Evolutionary conservation across 306 rosid genomes (phyloP).

Genomic region (Geum urbanum): DNA sequence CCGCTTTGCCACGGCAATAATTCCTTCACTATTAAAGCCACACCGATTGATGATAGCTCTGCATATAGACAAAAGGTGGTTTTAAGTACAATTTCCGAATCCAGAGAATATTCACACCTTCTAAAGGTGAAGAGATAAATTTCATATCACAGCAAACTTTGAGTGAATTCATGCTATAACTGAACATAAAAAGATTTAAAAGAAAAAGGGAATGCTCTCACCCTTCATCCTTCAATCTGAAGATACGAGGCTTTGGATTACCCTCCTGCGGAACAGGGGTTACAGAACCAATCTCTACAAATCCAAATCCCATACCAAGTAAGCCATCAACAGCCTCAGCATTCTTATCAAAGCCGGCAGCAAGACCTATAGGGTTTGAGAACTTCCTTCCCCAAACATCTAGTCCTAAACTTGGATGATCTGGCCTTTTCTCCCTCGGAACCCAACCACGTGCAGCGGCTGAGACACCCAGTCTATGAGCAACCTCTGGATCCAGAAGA

Average conservation of each 20-base stretch:
- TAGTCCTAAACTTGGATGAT: conserved; percentile 59
- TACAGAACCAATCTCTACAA: conserved; percentile 95
- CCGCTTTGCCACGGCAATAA: conserved; percentile 93
- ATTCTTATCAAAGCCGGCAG: conserved; percentile 97
- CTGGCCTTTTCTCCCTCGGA: conserved; percentile 92
- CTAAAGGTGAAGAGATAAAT: conserved; percentile 13
- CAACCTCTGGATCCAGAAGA: conserved; percentile 84
- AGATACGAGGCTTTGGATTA: conserved; percentile 90
- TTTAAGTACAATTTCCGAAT: conserved; percentile 13
- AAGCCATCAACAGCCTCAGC: conserved; percentile 94
- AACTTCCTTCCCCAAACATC: conserved; percentile 99
- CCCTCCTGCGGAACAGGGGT: conserved; percentile 96
- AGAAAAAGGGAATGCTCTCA: conserved; percentile 24
- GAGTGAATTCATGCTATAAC: neutral
- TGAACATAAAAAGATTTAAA: conserved; percentile 22
- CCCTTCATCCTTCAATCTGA: conserved; percentile 74
- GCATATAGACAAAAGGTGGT: conserved; percentile 30
- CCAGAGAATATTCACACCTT: conserved; percentile 13
- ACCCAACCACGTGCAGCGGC: conserved; percentile 98
- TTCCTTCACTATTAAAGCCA: conserved; percentile 95
- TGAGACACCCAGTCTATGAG: conserved; percentile 74
- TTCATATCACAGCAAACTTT: neutral
- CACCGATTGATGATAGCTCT: conserved; percentile 93
- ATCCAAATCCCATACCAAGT: conserved; percentile 89
- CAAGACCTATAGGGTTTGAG: conserved; percentile 92